A percentile compares a stretch with the other conserved stretches of the same genome.
Conservation (phyloP, 169 alveolate genomes). For the Cryptosporidium ryanae region DNA sequence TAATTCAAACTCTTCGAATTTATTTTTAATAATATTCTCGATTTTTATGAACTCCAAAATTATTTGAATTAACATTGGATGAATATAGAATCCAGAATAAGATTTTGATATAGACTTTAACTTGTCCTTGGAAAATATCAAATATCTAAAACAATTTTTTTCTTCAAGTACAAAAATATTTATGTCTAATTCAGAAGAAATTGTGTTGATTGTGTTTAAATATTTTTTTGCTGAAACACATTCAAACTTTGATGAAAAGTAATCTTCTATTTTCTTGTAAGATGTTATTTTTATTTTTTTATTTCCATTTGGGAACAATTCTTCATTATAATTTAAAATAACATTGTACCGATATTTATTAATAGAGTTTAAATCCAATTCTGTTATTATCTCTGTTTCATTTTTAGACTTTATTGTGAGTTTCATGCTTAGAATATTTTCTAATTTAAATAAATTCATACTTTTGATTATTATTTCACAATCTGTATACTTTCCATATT, state of each 20-base stretch:
- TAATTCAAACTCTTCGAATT: not conserved
- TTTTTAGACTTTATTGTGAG: not conserved
- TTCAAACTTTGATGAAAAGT: not conserved
- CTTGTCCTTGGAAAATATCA: slow-evolving; percentile 7
- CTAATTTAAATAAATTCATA: not conserved
- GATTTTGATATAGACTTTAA: slow-evolving; percentile 42
- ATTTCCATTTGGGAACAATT: not conserved
- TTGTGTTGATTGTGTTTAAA: not conserved
- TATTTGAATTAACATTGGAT: slow-evolving; percentile 36
- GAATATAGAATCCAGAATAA: slow-evolving; percentile 55
- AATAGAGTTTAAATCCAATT: not conserved
- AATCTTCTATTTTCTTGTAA: not conserved
- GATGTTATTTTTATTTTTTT: not conserved
- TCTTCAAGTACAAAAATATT: not conserved
- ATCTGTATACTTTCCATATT: slow-evolving; percentile 29
- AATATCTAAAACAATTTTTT: not conserved
- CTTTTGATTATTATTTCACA: slow-evolving; percentile 15
- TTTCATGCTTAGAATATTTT: not conserved
- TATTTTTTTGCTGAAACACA: not conserved
- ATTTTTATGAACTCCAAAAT: slow-evolving; percentile 17
- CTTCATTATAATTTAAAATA: not conserved
- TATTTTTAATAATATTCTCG: not conserved
- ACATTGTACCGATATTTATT: not conserved
- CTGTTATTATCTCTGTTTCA: not conserved
- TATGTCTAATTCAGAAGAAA: not conserved